Conservation (phyloP, 2,329 filamentous ascomycete species). For the Bipolaris gigantea region DNA sequence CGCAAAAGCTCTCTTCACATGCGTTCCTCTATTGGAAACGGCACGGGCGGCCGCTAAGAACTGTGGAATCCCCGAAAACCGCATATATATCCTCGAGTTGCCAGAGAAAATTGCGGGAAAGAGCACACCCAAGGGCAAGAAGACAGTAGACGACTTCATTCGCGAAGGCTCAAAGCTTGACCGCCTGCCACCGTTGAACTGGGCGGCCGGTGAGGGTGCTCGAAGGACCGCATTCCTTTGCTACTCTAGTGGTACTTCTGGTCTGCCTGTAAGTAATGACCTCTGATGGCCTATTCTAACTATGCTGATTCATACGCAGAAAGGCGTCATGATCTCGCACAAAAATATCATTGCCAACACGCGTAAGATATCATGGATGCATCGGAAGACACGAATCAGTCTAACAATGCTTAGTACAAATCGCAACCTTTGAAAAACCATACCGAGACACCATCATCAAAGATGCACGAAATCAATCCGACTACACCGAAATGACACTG, state of each 20-base stretch:
- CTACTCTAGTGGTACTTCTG: slow-evolving; percentile 79
- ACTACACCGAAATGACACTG: slow-evolving; percentile 58
- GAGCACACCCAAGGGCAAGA: slow-evolving; percentile 55
- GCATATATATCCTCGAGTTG: slow-evolving; percentile 70
- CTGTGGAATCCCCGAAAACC: slow-evolving; percentile 63
- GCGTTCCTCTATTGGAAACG: slow-evolving; percentile 64
- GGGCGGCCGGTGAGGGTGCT: slow-evolving; percentile 66
- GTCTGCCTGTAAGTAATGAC: slow-evolving; percentile 63
- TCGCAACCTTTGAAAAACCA: slow-evolving; percentile 54
- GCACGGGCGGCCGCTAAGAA: slow-evolving; percentile 67
- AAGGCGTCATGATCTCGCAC: slow-evolving; percentile 84
- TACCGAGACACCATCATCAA: slow-evolving; percentile 47
- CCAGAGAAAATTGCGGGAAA: slow-evolving; percentile 58
- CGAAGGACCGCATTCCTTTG: slow-evolving; percentile 74
- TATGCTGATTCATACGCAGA: slow-evolving; percentile 50
- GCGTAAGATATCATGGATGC: slow-evolving; percentile 16
- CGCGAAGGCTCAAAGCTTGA: slow-evolving; percentile 60
- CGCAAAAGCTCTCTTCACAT: slow-evolving; percentile 73
- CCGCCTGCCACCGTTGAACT: slow-evolving; percentile 59
- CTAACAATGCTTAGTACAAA: slow-evolving; percentile 55
- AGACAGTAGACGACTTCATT: slow-evolving; percentile 68
- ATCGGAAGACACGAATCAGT: neutral
- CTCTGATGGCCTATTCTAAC: neutral
- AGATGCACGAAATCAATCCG: slow-evolving; percentile 41
- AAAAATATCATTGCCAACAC: slow-evolving; percentile 77